Conservation (phyloP, 805 yeast species). For the Saturnispora diversa region DNA sequence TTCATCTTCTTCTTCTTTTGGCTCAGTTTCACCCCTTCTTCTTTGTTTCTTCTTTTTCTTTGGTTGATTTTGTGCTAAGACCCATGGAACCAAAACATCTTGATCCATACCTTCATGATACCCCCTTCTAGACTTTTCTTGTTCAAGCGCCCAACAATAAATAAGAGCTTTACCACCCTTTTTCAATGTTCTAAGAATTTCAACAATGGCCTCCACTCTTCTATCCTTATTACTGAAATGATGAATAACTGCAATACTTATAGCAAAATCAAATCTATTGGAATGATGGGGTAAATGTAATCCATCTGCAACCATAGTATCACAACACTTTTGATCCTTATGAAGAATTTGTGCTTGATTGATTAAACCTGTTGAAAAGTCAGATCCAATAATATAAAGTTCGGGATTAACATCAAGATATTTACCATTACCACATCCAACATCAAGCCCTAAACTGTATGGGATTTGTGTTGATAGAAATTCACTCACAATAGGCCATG, state of each 20-base stretch:
- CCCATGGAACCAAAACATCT: slow-evolving; percentile 96
- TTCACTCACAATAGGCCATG: slow-evolving; percentile 91
- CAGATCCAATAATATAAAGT: slow-evolving; percentile 65
- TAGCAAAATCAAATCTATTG: slow-evolving; percentile 62
- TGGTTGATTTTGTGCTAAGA: slow-evolving; percentile 44
- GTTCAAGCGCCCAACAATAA: slow-evolving; percentile 97
- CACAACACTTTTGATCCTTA: slow-evolving; percentile 28
- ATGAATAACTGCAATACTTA: slow-evolving; percentile 91
- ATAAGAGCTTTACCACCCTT: slow-evolving; percentile 63
- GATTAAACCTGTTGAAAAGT: slow-evolving; percentile 62
- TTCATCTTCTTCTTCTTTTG: slow-evolving; percentile 10
- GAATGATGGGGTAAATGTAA: slow-evolving; percentile 50
- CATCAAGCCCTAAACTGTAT: slow-evolving; percentile 76
- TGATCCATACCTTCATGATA: slow-evolving; percentile 88
- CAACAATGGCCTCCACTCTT: slow-evolving; percentile 64
- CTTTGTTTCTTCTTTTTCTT: slow-evolving; percentile 28
- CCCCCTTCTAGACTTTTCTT: slow-evolving; percentile 78
- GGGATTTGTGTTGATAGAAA: slow-evolving; percentile 44
- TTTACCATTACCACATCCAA: slow-evolving; percentile 97
- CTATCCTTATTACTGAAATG: slow-evolving; percentile 85
- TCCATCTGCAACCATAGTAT: slow-evolving; percentile 77
- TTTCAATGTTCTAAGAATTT: slow-evolving; percentile 49
- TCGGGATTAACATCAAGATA: slow-evolving; percentile 66
- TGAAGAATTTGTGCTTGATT: slow-evolving; percentile 48
- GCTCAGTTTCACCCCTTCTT: slow-evolving; percentile 2